phyloP scores from a whole-genome alignment of 2,329 filamentous ascomycete genomes.

The Trichophyton simii region DNA sequence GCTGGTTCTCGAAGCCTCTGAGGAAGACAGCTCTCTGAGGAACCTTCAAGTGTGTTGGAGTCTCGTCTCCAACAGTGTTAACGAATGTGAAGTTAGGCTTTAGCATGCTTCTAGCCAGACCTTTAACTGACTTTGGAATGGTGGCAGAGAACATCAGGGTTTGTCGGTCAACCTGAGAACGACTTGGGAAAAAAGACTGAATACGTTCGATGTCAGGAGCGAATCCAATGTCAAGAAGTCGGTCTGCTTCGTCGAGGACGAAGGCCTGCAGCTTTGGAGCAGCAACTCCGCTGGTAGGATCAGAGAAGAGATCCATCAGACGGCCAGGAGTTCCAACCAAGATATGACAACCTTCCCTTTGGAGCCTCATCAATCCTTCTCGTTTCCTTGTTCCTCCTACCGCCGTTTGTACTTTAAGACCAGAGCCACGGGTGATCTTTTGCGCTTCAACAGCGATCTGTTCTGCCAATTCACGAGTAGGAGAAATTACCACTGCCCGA shows the following conservation, averaged over 20 bases:
- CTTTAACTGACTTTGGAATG: constrained; percentile 69
- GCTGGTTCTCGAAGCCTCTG: constrained; percentile 58
- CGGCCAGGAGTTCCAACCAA: constrained; percentile 85
- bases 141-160: constrained; percentile 95
- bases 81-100: constrained; percentile 78
- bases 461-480: constrained; percentile 51
- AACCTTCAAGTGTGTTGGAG: constrained; percentile 71
- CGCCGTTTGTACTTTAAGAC: constrained; percentile 60
- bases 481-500: constrained; percentile 48
- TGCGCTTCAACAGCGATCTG: constrained; percentile 59
- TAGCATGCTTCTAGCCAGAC: constrained; percentile 64
- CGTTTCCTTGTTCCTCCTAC: constrained; percentile 82
- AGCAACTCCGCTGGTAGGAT: constrained; percentile 48
- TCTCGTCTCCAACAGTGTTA: constrained; percentile 77
- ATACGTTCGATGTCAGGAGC: constrained; percentile 53
- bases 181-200: constrained; percentile 49
- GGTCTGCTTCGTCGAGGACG: constrained; percentile 55
- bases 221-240: constrained; percentile 57
- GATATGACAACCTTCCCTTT: constrained; percentile 68
- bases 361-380: constrained; percentile 53
- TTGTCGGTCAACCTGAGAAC: constrained; percentile 56
- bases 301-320: constrained; percentile 65
- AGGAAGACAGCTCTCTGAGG: constrained; percentile 64
- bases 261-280: constrained; percentile 49
- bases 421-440: constrained; percentile 52